Base-by-base conservation (phyloP, 2,329 filamentous ascomycete genomes). In the Ceratocystis harringtonii region DNA sequence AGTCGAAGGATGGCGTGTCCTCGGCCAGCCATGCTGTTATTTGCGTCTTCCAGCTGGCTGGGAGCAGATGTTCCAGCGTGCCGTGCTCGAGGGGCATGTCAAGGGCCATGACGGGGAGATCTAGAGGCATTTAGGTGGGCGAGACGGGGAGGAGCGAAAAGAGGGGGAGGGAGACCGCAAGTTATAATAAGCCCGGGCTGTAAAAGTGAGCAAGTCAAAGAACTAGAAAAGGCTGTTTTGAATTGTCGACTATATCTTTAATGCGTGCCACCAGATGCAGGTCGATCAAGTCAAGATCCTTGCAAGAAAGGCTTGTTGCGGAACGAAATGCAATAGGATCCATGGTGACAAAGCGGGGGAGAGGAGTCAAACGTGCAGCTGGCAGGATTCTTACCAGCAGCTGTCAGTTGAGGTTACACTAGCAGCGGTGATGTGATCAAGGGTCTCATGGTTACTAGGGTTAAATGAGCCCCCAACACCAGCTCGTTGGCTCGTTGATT, bases 1-100 rank as follows among this genome's bases (percentile, higher is more conserved):
- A 96, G 80, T 99, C 94, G 76, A 96, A 92, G 64, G 90, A 94
- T 3, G 94, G 94, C 2, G 91, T 95, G 78, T 99, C 94, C 77
- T 99, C 94, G 72, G 91, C 89, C 15, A 96, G 87, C 94, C 94
- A 99, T 71, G 83, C 78, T 28, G 86, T 83, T 69, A 96, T 84
- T 69, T 86, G 83, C 62, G 85, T 81, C 74, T 92, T 95, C 84
- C 90, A 96, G 69, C 86, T 88, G 25, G 86, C 83, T 0, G 92
- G 92, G 55, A 97, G 85, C 69, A 97, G 84, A 74, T 95, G 84
- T 71, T 77, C 77, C 63, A 80, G 76, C 62, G 73, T 73, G 74
- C 79, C 79, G 69, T 78, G 76, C 50, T 68, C 67, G 19, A 68
- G 66, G 43, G 67, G 67, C 30, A 66, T 66, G 22, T 67, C 64